A percentile compares a stretch with the other conserved stretches of the same genome.
Evolutionary conservation across 495 filamentous ascomycete genomes (phyloP).

Genomic region (Lepraria neglecta): DNA sequence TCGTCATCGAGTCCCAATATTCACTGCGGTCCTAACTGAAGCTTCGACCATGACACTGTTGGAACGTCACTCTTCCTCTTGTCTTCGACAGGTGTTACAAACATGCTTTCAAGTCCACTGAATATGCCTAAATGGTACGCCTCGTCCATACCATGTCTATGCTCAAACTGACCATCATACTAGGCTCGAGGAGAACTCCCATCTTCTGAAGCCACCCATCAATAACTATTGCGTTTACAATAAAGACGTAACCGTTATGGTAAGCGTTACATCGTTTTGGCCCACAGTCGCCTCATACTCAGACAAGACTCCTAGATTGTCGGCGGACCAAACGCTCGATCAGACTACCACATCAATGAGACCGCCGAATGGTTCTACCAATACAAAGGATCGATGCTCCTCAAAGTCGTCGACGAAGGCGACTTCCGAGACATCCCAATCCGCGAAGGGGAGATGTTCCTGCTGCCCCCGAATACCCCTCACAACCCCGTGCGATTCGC

Average conservation of each 20-base stretch:
- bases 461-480: slow-evolving; percentile 84
- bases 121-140: slow-evolving; percentile 82
- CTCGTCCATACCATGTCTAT: slow-evolving; percentile 3
- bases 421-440: slow-evolving; percentile 80
- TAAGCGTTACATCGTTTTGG: slow-evolving; percentile 25
- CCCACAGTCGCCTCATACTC: neutral
- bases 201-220: slow-evolving; percentile 88
- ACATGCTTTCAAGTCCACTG: slow-evolving; percentile 50
- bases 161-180: slow-evolving; percentile 8
- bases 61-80: neutral
- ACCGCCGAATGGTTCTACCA: slow-evolving; percentile 99
- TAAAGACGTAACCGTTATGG: slow-evolving; percentile 71
- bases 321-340: slow-evolving; percentile 90
- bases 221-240: slow-evolving; percentile 98
- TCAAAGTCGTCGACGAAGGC: slow-evolving; percentile 72
- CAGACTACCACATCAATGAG: slow-evolving; percentile 97
- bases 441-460: slow-evolving; percentile 88
- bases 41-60: too few species aligned
- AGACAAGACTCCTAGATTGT: slow-evolving; percentile 58
- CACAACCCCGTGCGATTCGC: slow-evolving; percentile 71
- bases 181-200: slow-evolving; percentile 88
- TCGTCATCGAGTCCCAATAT: neutral
- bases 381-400: slow-evolving; percentile 83
- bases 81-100: neutral
- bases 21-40: too few species aligned